phyloP scores from a whole-genome alignment of 805 yeast species.

The Candida schatavii region DNA sequence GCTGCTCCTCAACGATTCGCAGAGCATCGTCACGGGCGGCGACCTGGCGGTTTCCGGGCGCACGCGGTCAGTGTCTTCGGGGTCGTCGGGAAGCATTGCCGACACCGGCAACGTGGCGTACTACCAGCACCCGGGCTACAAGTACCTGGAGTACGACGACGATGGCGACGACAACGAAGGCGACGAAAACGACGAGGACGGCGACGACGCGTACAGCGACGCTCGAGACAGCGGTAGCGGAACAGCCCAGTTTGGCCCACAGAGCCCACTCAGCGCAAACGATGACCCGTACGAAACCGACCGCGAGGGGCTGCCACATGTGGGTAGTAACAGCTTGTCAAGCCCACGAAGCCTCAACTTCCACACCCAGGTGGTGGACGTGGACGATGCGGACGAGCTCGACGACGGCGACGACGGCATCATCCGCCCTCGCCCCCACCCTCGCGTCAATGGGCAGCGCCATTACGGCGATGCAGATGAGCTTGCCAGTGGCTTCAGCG shows the following conservation, averaged over 20 bases:
- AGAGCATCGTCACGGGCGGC: slow-evolving; percentile 16
- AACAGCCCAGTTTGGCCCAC: too few species aligned
- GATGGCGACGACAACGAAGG: slow-evolving; percentile 8
- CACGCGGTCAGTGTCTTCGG: slow-evolving; percentile 12
- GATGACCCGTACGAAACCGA: slow-evolving; percentile 2
- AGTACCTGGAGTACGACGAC: slow-evolving; percentile 21
- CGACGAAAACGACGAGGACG: slow-evolving; percentile 4
- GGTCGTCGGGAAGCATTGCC: slow-evolving; percentile 29
- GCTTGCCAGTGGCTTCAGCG: slow-evolving; percentile 3
- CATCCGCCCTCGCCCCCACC: background rate
- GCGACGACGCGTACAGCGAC: background rate
- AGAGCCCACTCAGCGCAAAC: too few species aligned
- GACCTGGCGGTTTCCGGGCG: slow-evolving; percentile 11
- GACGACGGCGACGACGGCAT: background rate
- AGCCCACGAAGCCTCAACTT: background rate
- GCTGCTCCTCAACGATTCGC: slow-evolving; percentile 10
- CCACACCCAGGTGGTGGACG: background rate
- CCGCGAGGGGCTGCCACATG: slow-evolving; percentile 6
- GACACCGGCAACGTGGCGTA: slow-evolving; percentile 29
- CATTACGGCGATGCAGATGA: background rate
- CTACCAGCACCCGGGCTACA: slow-evolving; percentile 42
- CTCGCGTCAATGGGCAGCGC: background rate
- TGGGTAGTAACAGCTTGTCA: slow-evolving; percentile 6
- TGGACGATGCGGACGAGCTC: background rate
- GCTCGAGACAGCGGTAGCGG: background rate